Evolutionary conservation across 495 filamentous ascomycete species (phyloP).

Genomic region (Friedmanniomyces endolithicus): DNA sequence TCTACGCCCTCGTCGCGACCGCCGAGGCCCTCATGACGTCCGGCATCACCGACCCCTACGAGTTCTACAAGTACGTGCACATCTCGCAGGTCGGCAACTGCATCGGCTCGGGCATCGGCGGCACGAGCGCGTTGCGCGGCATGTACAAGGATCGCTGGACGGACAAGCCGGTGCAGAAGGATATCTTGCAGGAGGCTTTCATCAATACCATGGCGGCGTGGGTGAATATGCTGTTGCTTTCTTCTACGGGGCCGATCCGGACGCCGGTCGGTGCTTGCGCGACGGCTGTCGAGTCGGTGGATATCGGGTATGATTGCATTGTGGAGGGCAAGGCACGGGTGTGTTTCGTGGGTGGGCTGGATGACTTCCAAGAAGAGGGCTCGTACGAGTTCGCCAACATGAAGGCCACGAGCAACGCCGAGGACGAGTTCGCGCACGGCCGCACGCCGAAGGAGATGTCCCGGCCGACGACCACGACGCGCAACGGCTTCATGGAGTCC

Average conservation of each 20-base stretch:
- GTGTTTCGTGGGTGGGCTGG: constrained; percentile 95
- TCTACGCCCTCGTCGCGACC: constrained; percentile 87
- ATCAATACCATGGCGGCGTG: constrained; percentile 99
- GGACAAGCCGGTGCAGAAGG: constrained; percentile 96
- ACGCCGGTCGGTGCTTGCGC: constrained; percentile 96
- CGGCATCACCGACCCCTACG: constrained; percentile 98
- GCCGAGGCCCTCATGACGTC: constrained; percentile 79
- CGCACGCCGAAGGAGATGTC: constrained; percentile 97
- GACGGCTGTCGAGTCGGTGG: constrained; percentile 90
- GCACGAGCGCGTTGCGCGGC: constrained; percentile 76
- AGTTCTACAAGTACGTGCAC: constrained; percentile 99
- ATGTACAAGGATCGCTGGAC: constrained; percentile 98
- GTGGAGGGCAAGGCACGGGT: constrained; percentile 93
- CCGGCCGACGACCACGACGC: constrained; percentile 85
- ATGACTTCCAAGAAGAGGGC: constrained; percentile 98
- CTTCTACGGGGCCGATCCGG: constrained; percentile 96
- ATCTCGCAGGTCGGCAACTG: constrained; percentile 97
- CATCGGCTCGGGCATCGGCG: constrained; percentile 93
- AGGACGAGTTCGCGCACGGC: constrained; percentile 89
- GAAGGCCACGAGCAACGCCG: constrained; percentile 95
- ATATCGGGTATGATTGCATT: constrained; percentile 96
- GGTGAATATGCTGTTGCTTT: constrained; percentile 97
- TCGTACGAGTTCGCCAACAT: constrained; percentile 99
- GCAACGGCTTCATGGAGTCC: constrained; percentile 98
- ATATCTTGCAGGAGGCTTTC: constrained; percentile 98